Evolutionary conservation across 805 yeast species (phyloP), one percentile per base, ranked within the genome.

Genomic region (Wickerhamomyces alni): DNA sequence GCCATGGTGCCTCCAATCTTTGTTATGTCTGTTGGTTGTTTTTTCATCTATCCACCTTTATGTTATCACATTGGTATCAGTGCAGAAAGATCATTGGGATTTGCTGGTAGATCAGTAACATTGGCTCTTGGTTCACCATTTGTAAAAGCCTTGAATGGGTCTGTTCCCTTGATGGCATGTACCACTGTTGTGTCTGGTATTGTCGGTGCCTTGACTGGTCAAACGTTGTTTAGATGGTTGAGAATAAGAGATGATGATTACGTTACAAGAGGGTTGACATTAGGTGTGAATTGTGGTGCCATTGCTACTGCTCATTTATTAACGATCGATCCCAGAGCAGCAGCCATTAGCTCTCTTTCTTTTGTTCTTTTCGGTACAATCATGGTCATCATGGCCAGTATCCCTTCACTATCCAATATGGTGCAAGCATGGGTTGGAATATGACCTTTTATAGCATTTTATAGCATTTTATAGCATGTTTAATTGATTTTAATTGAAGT

Each of bases 281-380:
- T 83, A 36, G 95, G 94, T 5, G 71, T 82, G 37, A 82, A 81
- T 52, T 82, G 89, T 53, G 87, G 89, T 9, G 94, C 95, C 1
- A 82, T 85, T 37, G 86, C 88, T 4, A 82, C 94, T 3, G 89
- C 91, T 0, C 82, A 82, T 57, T 61, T 85, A 35, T 59, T 85
- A 27, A 74, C 74, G 21, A 70, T 71, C 25, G 88, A 84, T 52
- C 84, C 93, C 12, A 66, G 91, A 48, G 91, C 93, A 13, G 89
- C 88, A 2, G 86, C 88, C 3, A 75, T 85, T 70, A 77, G 87
- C 44, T 72, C 82, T 6, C 66, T 85, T 51, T 72, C 84, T 45
- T 85, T 85, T 59, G 77, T 81, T 17, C 55, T 82, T 17, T 85
- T 75, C 55, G 94, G 94, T 6, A 77, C 88, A 0, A 56, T 77